These are phyloP conservation scores for Cotoneaster glaucophyllus DNA, from an alignment of 306 rosid species.

Conservation along the genomic window DNA sequence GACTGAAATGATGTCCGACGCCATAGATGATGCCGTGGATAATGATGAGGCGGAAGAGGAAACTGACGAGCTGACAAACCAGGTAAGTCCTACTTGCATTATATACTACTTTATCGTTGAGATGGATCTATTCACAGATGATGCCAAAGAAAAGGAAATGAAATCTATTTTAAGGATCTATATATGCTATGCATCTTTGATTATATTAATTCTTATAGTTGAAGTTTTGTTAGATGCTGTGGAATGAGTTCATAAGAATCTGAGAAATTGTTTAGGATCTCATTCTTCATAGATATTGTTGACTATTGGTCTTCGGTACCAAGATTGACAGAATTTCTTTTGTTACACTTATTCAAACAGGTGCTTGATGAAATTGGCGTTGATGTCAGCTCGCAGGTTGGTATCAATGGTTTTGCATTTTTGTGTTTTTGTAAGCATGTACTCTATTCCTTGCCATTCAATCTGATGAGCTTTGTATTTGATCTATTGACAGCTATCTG, in stretches of 20 bases:
- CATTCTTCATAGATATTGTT: background rate
- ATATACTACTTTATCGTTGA: background rate
- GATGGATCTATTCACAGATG: background rate
- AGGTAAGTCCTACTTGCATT: slow-evolving; percentile 43
- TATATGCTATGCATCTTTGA: background rate
- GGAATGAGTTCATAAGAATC: background rate
- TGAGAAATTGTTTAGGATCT: background rate
- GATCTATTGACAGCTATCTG: slow-evolving; percentile 59
- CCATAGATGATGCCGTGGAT: slow-evolving; percentile 93
- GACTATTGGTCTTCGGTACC: slow-evolving; percentile 16
- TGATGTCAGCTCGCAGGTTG: slow-evolving; percentile 91
- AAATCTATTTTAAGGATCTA: background rate
- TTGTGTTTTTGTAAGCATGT: background rate
- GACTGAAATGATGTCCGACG: slow-evolving; percentile 99
- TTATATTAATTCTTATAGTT: background rate
- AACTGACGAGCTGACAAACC: slow-evolving; percentile 88
- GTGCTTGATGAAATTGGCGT: slow-evolving; percentile 98
- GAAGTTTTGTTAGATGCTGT: slow-evolving; percentile 9
- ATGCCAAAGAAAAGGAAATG: background rate
- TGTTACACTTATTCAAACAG: slow-evolving; percentile 32
- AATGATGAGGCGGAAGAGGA: slow-evolving; percentile 96
- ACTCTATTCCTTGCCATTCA: slow-evolving; percentile 13
- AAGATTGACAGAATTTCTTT: slow-evolving; percentile 18
- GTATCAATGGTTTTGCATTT: slow-evolving; percentile 12
- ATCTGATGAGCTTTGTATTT: slow-evolving; percentile 33